Evolutionary conservation across 83 land plant species (phyloP), one percentile per base, ranked within the genome.

Genomic region (Picea abies): DNA sequence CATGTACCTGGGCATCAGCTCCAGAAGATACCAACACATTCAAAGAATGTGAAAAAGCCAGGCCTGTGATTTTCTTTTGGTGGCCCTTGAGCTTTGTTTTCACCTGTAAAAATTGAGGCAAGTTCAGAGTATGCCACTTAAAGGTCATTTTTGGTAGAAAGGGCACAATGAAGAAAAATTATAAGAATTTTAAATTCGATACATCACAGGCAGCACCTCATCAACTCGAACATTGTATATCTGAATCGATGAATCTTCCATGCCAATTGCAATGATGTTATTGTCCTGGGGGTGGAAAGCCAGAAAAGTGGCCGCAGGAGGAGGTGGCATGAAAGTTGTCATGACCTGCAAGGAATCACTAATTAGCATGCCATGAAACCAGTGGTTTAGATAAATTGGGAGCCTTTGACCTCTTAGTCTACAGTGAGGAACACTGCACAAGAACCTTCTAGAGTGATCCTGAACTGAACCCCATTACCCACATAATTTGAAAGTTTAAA

Each of bases 221-320:
- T 93, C 99, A 60, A 93, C 88, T 69, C 98, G 88, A 41, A 97
- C 98, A 84, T 97, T 96, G 83, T 96, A 96, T 61, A 96, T 96
- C 81, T 94, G 98, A 65, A 96, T 91, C 1, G 93, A 83, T 11
- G 99, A 95, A 84, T 96, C 99, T 12, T 95, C 98, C 98, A 95
- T 95, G 17, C 99, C 99, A 72, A 97, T 93, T 16, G 99, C 99
- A 86, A 97, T 93, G 60, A 95, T 91, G 85, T 97, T 97, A 80
- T 97, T 97, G 81, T 97, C 99, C 75, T 95, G 98, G 14, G 99
- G 99, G 80, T 97, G 98, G 80, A 97, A 97, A 15, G 99, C 99
- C 39, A 97, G 86, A 83, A 92, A 95, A 10, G 99, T 95, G 3
- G 96, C 99, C 52, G 99, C 98, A 60, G 99, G 99, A 47, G 99